Conservation (phyloP, 768 basidiomycete genomes). For the Lyophyllum semitale region DNA sequence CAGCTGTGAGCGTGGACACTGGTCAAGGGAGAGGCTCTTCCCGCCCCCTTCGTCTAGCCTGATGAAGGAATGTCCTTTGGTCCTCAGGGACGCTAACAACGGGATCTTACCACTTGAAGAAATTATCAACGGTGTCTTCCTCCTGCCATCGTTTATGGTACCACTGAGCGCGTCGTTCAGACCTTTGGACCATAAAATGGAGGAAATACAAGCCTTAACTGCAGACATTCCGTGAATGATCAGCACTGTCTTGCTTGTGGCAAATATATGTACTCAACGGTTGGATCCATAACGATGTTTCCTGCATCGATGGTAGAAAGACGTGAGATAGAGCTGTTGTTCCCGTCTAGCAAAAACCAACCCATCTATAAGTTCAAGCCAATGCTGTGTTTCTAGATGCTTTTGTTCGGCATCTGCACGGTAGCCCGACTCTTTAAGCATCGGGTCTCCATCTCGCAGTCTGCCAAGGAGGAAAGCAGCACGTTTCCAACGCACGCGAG, state of each 20-base stretch:
- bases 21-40: slow-evolving; percentile 53
- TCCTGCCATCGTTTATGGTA: slow-evolving; percentile 64
- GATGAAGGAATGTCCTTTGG: neutral
- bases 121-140: slow-evolving; percentile 63
- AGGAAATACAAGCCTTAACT: slow-evolving; percentile 36
- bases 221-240: neutral
- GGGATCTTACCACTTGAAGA: slow-evolving; percentile 57
- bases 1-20: slow-evolving; percentile 58
- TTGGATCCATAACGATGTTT: slow-evolving; percentile 69
- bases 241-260: slow-evolving; percentile 1
- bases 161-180: slow-evolving; percentile 33
- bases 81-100: neutral
- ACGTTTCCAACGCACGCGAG: slow-evolving; percentile 48
- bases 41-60: slow-evolving; percentile 69
- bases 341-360: slow-evolving; percentile 22
- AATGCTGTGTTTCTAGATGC: slow-evolving; percentile 60
- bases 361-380: slow-evolving; percentile 65
- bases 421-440: slow-evolving; percentile 31
- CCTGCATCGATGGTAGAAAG: slow-evolving; percentile 22
- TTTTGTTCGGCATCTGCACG: slow-evolving; percentile 39
- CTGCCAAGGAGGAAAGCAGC: slow-evolving; percentile 41
- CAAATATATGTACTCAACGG: slow-evolving; percentile 35
- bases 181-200: neutral
- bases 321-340: neutral
- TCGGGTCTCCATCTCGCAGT: slow-evolving; percentile 44